Percentiles rank a stretch among this genome's conserved stretches.
phyloP scores from a whole-genome alignment of 2,329 filamentous ascomycete species.

The Colletotrichum tofieldiae region DNA sequence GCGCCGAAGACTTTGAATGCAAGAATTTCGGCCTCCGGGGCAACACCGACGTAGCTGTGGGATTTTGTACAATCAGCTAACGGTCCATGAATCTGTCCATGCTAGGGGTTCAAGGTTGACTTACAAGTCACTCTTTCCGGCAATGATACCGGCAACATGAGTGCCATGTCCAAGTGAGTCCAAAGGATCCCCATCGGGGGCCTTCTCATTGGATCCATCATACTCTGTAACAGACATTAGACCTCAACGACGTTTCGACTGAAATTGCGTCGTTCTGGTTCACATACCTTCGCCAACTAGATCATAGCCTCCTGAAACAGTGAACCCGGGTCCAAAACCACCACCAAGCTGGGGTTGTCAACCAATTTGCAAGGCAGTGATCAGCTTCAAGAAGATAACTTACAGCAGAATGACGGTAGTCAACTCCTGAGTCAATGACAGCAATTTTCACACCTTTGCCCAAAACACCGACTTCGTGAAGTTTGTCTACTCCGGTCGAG shows the following conservation, averaged over 20 bases:
- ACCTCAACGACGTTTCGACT: too few species aligned
- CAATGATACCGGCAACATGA: slow-evolving; percentile 49
- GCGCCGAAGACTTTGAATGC: slow-evolving; percentile 48
- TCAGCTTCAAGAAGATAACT: not conserved
- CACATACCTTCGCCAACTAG: slow-evolving; percentile 45
- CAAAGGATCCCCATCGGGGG: slow-evolving; percentile 47
- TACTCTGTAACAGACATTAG: slow-evolving; percentile 6
- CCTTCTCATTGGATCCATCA: slow-evolving; percentile 33
- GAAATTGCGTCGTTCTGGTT: not conserved
- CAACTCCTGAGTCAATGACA: slow-evolving; percentile 44
- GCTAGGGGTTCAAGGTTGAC: not conserved
- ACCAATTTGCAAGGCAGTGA: too few species aligned
- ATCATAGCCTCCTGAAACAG: slow-evolving; percentile 47
- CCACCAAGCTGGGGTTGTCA: slow-evolving; percentile 48
- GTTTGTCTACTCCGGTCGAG: slow-evolving; percentile 43
- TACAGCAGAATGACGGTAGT: slow-evolving; percentile 44
- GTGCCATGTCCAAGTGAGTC: slow-evolving; percentile 47
- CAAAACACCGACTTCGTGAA: slow-evolving; percentile 39
- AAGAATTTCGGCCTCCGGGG: slow-evolving; percentile 46
- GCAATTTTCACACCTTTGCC: slow-evolving; percentile 45
- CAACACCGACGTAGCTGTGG: slow-evolving; percentile 45
- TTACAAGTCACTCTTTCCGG: slow-evolving; percentile 44
- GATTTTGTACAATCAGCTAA: not conserved
- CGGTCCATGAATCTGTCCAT: not conserved
- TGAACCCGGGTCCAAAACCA: slow-evolving; percentile 45